phyloP scores from a whole-genome alignment of 306 rosid species.

The Dalbergia cultrata region DNA sequence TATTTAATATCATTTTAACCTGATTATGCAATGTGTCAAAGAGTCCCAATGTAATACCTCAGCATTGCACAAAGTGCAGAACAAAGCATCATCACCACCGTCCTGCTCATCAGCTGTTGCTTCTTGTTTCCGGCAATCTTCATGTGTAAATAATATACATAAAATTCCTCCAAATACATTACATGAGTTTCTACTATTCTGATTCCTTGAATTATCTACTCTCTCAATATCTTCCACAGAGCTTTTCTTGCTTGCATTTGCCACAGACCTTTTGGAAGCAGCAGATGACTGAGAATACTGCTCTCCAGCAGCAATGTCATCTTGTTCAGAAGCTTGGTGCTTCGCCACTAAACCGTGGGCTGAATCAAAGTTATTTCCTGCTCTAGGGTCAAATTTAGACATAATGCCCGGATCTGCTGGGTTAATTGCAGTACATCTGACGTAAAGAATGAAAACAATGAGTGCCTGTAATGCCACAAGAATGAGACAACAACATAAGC shows the following conservation, averaged over 20 bases:
- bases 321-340: constrained; percentile 67
- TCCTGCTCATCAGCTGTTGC: constrained; percentile 72
- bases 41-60: constrained; percentile 68
- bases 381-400: constrained; percentile 72
- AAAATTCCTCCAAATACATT: constrained; percentile 69
- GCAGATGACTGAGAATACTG: constrained; percentile 74
- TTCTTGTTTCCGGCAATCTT: constrained; percentile 88
- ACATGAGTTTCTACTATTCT: constrained; percentile 51
- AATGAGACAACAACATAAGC: constrained; percentile 43
- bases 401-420: constrained; percentile 99
- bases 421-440: constrained; percentile 95
- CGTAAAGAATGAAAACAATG: constrained; percentile 86
- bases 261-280: constrained; percentile 76
- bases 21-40: constrained; percentile 15
- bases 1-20: constrained; percentile 4
- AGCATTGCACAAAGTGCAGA: constrained; percentile 97
- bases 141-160: constrained; percentile 79
- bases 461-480: constrained; percentile 81
- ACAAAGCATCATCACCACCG: constrained; percentile 85
- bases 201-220: constrained; percentile 58
- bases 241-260: constrained; percentile 85
- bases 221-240: constrained; percentile 73
- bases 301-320: constrained; percentile 58
- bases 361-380: constrained; percentile 50
- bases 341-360: constrained; percentile 64